Percentiles rank a stretch among this genome's conserved stretches.
Evolutionary conservation across 192 early-diverging fungal genomes (phyloP).

Genomic region (Entomortierella beljakovae): DNA sequence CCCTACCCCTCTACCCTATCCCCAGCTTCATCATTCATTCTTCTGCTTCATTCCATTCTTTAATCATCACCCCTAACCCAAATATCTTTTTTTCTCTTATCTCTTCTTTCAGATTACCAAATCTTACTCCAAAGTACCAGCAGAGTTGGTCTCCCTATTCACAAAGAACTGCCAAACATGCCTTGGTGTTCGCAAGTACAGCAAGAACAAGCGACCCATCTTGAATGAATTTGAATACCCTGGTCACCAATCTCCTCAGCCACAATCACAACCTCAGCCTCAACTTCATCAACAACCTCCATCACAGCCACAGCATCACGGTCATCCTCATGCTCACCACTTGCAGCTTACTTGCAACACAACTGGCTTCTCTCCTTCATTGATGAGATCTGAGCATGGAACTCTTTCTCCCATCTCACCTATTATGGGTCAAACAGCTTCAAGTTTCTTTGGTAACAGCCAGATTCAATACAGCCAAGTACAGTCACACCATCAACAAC

Average conservation of each 20-base stretch:
- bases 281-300: conserved; percentile 26
- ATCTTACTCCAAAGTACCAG: conserved; percentile 51
- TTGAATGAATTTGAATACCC: conserved; percentile 49
- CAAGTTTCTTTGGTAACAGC: conserved; percentile 32
- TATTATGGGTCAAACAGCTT: conserved; percentile 28
- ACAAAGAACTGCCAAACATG: conserved; percentile 55
- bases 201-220: conserved; percentile 53
- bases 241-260: conserved; percentile 4
- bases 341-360: conserved; percentile 47
- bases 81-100: background rate
- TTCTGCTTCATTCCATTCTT: background rate
- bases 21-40: too few species aligned
- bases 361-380: conserved; percentile 11
- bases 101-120: conserved; percentile 41
- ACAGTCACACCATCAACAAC: conserved; percentile 17
- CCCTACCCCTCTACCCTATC: background rate
- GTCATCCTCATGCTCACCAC: conserved; percentile 24
- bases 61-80: background rate
- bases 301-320: conserved; percentile 13
- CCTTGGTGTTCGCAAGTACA: conserved; percentile 51
- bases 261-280: conserved; percentile 10
- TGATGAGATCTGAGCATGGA: conserved; percentile 16
- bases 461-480: conserved; percentile 26
- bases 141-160: conserved; percentile 52
- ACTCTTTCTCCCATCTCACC: conserved; percentile 46